Base-by-base conservation (phyloP, 768 basidiomycete species). In the Tephrocybe sp. region DNA sequence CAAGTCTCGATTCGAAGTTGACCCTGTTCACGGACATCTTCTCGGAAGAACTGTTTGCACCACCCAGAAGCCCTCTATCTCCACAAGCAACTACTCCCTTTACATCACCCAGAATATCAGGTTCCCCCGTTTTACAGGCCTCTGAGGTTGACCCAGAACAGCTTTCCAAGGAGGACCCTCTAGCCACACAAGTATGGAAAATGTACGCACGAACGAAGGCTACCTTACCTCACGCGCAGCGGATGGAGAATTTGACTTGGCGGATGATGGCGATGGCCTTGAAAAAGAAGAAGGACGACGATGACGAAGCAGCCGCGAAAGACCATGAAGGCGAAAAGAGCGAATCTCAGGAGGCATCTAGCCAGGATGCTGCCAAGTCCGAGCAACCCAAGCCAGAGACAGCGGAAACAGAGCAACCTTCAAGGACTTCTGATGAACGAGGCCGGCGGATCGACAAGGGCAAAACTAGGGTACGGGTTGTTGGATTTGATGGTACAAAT, bases 191-290 rank as follows among this genome's bases (percentile, higher is more conserved):
- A 69, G 89, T 98, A 24, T 98, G 95, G 95, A 92, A 86, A 72
- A 89, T 97, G 80, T 98, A 91, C 62, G 84, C 92, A 29, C 83
- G 89, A 53, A 89, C 88, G 39, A 94, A 93, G 69, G 88, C 87
- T n/a, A 80, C 77, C 25, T 69, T 95, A 49, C 93, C 94, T 24
- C 91, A 95, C 63, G 91, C 89, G 0, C 91, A 94, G 68, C 74
- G 94, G 61, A 94, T 99, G 91, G 97, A 98, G 72, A 98, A 97
- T 63, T 67, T 98, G 47, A 97, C 94, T 1, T 97, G 95, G 95
- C 73, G 97, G 51, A 91, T 98, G 93, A 97, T 97, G 94, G 88
- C 94, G 21, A 73, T 99, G 63, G 91, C 90, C 11, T 71, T 99
- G 48, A 87, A 88, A 75, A 95, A 89, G 78, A 86, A 86, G 72